phyloP scores from a whole-genome alignment of 2,329 filamentous ascomycete genomes.

The Colletotrichum cuscutae region DNA sequence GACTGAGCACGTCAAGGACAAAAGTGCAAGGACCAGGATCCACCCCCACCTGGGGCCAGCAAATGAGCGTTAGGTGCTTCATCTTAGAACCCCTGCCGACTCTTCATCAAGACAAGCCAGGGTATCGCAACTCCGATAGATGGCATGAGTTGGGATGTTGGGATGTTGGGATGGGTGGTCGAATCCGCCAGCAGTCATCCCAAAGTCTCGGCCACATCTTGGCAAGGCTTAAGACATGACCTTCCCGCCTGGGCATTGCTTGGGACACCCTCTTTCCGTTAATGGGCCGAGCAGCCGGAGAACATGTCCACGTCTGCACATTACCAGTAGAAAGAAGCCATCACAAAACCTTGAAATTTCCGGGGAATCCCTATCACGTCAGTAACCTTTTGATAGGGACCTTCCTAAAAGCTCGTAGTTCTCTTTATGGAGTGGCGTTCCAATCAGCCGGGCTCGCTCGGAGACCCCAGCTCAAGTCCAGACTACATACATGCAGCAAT shows the following conservation, averaged over 20 bases:
- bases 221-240: conserved; percentile 12
- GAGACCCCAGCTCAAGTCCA: not conserved
- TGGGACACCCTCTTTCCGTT: not conserved
- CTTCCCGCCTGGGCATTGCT: conserved; percentile 27
- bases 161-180: conserved; percentile 15
- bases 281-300: not conserved
- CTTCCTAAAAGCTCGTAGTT: conserved; percentile 13
- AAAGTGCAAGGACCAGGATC: conserved; percentile 37
- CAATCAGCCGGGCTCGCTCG: not conserved
- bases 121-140: not conserved
- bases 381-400: not conserved
- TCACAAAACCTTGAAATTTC: not conserved
- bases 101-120: not conserved
- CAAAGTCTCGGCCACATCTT: conserved; percentile 5
- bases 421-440: not conserved
- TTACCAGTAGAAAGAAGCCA: not conserved
- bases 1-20: conserved; percentile 23
- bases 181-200: not conserved
- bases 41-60: not conserved
- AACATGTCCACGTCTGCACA: not conserved
- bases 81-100: not conserved
- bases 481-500: not conserved
- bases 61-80: not conserved
- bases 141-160: not conserved
- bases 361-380: conserved; percentile 5